Base-by-base conservation (phyloP, 2,329 filamentous ascomycete species). In the Alternaria arborescens region DNA sequence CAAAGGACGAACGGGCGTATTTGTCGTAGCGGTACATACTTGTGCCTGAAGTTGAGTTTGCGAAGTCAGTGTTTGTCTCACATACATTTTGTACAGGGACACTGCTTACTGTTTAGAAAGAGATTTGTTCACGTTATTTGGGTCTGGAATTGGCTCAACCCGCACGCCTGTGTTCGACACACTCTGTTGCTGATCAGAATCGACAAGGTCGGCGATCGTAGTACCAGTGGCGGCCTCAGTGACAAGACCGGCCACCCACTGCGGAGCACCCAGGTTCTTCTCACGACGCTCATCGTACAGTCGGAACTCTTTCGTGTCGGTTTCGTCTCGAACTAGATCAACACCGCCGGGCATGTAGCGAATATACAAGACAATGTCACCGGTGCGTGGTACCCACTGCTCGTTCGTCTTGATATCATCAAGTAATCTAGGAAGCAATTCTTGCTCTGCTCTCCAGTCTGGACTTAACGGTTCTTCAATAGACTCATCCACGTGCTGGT, bases 171-270 rank as follows among this genome's bases (percentile, higher is more conserved):
- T 82, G 58, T 82, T 82, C 55, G 82, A 84, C 12, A 87, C 72
- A 12, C 75, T 80, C 34, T 69, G 77, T 36, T 76, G 67, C 47
- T 83, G 82, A 0, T 74, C 52, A 12, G 81, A 71, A 4, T 75
- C 65, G 22, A 80, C 70, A 3, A 87, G 73, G 58, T 87, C 85
- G n/a, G 82, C 75, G 2, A 74, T 68, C 1, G 80, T 69, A 1
- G 69, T 51, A 24, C 84, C 82, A 1, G 79, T 74, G 0, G 86
- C 82, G 4, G 80, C 74, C 68, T 88, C 83, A 1, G 83, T 82
- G 11, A 89, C 77, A 0, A 87, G 77, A 1, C 86, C 87, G 1
- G 84, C 87, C 65, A 86, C 82, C 87, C 87, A 89, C 7, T 72
- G 57, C 0, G 85, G 84, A 18, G 68, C 65, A 0, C 76, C 78